A percentile compares a stretch with the other conserved stretches of the same genome.
Conservation (phyloP, 345 rosid genomes). For the Gossypium raimondii region DNA sequence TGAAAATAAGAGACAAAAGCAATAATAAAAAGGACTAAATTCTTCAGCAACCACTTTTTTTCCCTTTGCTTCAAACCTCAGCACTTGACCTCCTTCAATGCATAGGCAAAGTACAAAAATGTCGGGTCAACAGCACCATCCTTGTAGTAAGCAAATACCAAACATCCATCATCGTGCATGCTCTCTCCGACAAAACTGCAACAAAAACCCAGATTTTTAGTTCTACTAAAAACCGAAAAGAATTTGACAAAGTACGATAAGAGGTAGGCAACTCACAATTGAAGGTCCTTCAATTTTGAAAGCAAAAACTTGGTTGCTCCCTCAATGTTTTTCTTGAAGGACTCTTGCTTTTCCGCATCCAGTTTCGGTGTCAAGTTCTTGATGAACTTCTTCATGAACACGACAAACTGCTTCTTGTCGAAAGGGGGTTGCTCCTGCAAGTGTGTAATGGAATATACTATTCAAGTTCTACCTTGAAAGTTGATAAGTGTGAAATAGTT, state of each 20-base stretch:
- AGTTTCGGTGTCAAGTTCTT: conserved; percentile 65
- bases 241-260: neutral
- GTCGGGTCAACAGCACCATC: conserved; percentile 93
- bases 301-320: conserved; percentile 87
- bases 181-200: conserved; percentile 95
- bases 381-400: conserved; percentile 66
- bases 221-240: neutral
- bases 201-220: neutral
- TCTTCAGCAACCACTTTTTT: conserved; percentile 16
- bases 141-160: conserved; percentile 97
- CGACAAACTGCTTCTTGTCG: conserved; percentile 78
- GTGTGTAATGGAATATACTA: neutral
- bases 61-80: conserved; percentile 5
- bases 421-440: conserved; percentile 90
- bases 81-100: conserved; percentile 95
- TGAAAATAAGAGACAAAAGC: neutral
- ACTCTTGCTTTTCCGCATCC: conserved; percentile 42
- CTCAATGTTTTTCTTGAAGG: conserved; percentile 80
- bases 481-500: neutral
- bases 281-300: conserved; percentile 75
- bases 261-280: conserved; percentile 54
- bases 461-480: neutral
- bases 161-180: conserved; percentile 60
- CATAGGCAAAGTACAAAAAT: conserved; percentile 78
- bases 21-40: conserved; percentile 17